These are phyloP conservation scores for Neonectria ditissima DNA, from an alignment of 2,329 filamentous ascomycete species.

Conservation along the genomic window DNA sequence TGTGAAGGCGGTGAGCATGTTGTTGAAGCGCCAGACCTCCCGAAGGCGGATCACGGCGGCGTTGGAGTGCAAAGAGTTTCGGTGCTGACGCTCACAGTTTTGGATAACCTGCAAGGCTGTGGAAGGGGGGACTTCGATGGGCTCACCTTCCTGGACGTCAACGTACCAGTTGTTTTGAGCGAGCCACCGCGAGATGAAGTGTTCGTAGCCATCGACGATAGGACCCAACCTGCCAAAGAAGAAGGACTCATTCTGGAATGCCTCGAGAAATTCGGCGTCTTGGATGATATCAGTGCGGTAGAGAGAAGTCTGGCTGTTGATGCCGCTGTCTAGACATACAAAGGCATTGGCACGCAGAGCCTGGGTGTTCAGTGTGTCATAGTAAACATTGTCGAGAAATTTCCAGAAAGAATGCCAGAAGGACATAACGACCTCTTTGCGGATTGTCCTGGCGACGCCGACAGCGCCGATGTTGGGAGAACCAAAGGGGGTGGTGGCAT, in stretches of 20 bases:
- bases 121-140: background rate
- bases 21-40: background rate
- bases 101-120: conserved; percentile 12
- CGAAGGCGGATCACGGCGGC: conserved; percentile 7
- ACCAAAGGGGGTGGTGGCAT: conserved; percentile 26
- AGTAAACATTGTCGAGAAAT: conserved; percentile 23
- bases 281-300: conserved; percentile 20
- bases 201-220: conserved; percentile 29
- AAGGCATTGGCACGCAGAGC: conserved; percentile 21
- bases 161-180: conserved; percentile 19
- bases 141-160: conserved; percentile 15
- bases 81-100: conserved; percentile 18
- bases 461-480: conserved; percentile 21
- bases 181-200: conserved; percentile 28
- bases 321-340: background rate
- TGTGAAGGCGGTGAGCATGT: background rate
- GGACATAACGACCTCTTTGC: background rate
- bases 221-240: conserved; percentile 21
- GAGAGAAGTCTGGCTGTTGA: conserved; percentile 17
- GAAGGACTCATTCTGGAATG: conserved; percentile 29
- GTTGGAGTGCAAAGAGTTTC: conserved; percentile 21
- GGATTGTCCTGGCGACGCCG: conserved; percentile 22
- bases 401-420: conserved; percentile 11
- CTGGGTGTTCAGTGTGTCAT: conserved; percentile 20
- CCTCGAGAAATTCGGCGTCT: conserved; percentile 4